Base-by-base conservation (phyloP, 2,329 filamentous ascomycete genomes). In the Coleophoma eucalyptorum region DNA sequence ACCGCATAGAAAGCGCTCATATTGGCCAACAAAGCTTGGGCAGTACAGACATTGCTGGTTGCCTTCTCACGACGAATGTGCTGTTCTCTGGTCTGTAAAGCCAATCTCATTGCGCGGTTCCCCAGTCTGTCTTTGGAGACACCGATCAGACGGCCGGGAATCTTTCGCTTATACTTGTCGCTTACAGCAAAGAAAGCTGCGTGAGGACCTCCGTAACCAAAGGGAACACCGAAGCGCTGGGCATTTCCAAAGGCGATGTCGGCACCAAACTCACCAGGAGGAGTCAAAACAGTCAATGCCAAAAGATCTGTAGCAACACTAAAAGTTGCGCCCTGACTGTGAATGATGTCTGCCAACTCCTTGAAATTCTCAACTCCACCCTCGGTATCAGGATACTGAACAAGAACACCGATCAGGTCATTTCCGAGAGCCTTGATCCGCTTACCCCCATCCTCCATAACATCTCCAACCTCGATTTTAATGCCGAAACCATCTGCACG, bases 21-120 rank as follows among this genome's bases (percentile, higher is more conserved):
- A 69, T 97, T 97, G 35, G 93, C 93, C 47, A 97, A 77, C 21
- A 97, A 75, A 8, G 93, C 93, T 71, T 97, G 93, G 1, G 93
- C 92, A 1, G 93, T 97, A 74, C 93, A 97, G 53, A 97, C 92
- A 66, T 97, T 97, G 75, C 91, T 96, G 2, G 93, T 97, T 1
- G 93, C 93, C 79, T 97, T 97, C 69, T 97, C 93, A 64, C 93
- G 83, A 58, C 93, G 83, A 67, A 97, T 97, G 68, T 97, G 93
- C 74, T 97, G 93, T 72, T 97, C 93, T 61, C 93, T 80, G 10
- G 93, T 97, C 72, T 97, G 93, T 48, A 97, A 74, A 16, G 93
- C 89, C 64, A 97, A 73, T 61, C 93, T 81, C 58, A 95, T 84
- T 5, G 92, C 93, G 12, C 80, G 85, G 56, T 89, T 83, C 7